A percentile compares a stretch with the other conserved stretches of the same genome.
Conservation (phyloP, 1,139 yeast species). For the Blastobotrys illinoisensis region DNA sequence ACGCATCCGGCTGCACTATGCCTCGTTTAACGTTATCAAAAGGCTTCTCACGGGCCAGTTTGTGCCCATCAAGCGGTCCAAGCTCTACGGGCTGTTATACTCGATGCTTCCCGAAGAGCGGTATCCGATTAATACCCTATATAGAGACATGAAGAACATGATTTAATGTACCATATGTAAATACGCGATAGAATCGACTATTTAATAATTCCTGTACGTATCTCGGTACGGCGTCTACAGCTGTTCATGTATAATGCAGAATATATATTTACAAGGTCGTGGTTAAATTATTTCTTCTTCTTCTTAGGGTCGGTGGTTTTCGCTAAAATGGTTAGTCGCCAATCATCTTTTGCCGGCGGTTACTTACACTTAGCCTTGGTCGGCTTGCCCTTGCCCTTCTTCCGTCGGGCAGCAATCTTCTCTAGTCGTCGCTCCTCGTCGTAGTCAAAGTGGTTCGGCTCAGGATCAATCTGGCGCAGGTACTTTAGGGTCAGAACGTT, state of each 20-base stretch:
- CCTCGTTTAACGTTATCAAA: conserved; percentile 38
- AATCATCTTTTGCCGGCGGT: neutral
- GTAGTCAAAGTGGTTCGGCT: conserved; percentile 61
- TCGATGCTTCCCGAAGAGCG: conserved; percentile 45
- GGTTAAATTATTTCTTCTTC: conserved; percentile 13
- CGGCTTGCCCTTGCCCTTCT: conserved; percentile 27
- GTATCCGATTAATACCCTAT: neutral
- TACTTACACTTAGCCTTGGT: conserved; percentile 20
- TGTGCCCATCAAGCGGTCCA: conserved; percentile 43
- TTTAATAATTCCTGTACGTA: too few species aligned
- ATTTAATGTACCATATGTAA: neutral
- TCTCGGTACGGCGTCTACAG: too few species aligned
- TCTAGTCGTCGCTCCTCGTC: conserved; percentile 53
- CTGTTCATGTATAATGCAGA: neutral
- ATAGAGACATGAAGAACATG: neutral
- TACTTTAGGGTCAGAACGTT: conserved; percentile 40
- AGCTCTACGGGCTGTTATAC: conserved; percentile 44
- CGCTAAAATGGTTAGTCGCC: conserved; percentile 1
- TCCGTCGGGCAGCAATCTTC: conserved; percentile 22
- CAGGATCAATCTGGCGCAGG: conserved; percentile 53
- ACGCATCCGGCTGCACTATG: conserved; percentile 39
- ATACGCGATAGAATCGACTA: too few species aligned
- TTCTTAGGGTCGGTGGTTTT: conserved; percentile 11
- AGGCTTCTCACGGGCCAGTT: conserved; percentile 43
- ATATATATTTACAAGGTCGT: conserved; percentile 5